Conservation (phyloP, 1,284 basidiomycete species). For the Phlebopus sp. region DNA sequence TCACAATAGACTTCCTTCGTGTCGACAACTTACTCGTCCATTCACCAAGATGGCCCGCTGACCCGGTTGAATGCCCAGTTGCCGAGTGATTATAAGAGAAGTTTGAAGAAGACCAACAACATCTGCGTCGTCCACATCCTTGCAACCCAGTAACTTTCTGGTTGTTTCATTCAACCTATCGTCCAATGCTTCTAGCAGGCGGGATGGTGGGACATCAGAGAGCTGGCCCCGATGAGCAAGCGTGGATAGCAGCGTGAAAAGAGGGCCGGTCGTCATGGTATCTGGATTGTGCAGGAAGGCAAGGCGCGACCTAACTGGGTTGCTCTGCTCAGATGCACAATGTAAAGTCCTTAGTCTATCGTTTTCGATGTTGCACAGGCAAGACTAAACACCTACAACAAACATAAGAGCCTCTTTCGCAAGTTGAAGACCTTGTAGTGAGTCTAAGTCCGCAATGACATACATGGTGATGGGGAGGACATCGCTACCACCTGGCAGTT, state of each 20-base stretch:
- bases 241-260: conserved; percentile 14
- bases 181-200: conserved; percentile 18
- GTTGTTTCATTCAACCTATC: conserved; percentile 23
- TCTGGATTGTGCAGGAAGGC: conserved; percentile 67
- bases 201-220: conserved; percentile 11
- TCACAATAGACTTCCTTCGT: not conserved
- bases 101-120: conserved; percentile 30
- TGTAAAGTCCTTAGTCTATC: conserved; percentile 5
- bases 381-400: conserved; percentile 45
- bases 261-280: conserved; percentile 8
- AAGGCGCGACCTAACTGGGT: conserved; percentile 46
- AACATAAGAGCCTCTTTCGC: conserved; percentile 64
- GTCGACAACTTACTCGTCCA: conserved; percentile 60
- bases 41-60: conserved; percentile 71
- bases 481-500: conserved; percentile 26
- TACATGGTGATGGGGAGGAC: conserved; percentile 54
- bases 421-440: conserved; percentile 51
- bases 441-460: conserved; percentile 81
- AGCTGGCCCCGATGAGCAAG: conserved; percentile 17
- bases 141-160: conserved; percentile 35
- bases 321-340: conserved; percentile 32
- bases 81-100: conserved; percentile 45
- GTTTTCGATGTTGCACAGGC: not conserved
- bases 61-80: conserved; percentile 56
- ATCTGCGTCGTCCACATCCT: conserved; percentile 31